Base-by-base conservation (phyloP, 108 stramenopile species). In the Pseudonitzschia delicatissima region DNA sequence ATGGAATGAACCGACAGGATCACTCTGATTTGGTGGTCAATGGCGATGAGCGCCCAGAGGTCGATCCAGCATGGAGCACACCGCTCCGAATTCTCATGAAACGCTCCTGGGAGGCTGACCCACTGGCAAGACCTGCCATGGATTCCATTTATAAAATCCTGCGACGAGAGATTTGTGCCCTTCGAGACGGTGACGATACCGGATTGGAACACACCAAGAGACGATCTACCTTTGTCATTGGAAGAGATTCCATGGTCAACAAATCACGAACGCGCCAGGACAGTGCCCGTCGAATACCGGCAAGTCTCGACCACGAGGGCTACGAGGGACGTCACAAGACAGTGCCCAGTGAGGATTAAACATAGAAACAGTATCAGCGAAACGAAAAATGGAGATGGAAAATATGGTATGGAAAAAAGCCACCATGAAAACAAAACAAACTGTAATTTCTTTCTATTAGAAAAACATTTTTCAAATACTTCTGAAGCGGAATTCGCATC, bases 21-120 rank as follows among this genome's bases (percentile, higher is more conserved):
- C 79, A 80, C 33, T 67, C 73, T 13, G 79, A 85, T 31, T 28
- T 72, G 12, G 79, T 85, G 7, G 76, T 85, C 0, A 64, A 80
- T 21, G 79, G 83, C 21, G 66, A 75, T 63, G 73, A 85, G 45
- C 79, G 83, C 2, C 83, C 83, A 0, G 60, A 62, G 47, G 49
- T 83, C 8, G 78, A 87, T 74, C 69, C 81, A 3, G 40, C 64
- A 6, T 91, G 90, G 90, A 76, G 80, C 20, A 69, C 74, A 2
- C 81, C 79, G 27, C 74, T 91, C 17, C 80, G 81, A 18, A 71
- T 81, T 26, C 64, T 88, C 28, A 87, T 91, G 80, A 77, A 78
- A 26, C 76, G 73, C 18, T 72, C 85, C 25, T 92, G 91, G 91
- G 77, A 77, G 49, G 76, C 78, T 26, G 85, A 88, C 57, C 87